Evolutionary conservation across 805 yeast species (phyloP).

Genomic region (Priceomyces fermenticarens): DNA sequence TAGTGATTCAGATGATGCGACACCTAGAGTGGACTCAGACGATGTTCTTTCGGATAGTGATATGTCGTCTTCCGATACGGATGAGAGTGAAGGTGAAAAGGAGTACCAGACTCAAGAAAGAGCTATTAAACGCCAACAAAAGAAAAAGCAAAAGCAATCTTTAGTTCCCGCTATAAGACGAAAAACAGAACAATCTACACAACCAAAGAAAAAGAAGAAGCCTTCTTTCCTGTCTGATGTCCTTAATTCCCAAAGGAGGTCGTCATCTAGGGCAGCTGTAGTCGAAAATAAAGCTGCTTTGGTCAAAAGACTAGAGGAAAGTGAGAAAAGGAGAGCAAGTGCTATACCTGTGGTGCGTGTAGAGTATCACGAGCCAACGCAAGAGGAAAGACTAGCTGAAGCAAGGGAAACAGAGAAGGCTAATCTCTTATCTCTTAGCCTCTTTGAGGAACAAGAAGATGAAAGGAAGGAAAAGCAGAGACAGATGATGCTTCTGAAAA

Average conservation of each 20-base stretch:
- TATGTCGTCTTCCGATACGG: slow-evolving; percentile 47
- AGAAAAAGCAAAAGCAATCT: slow-evolving; percentile 12
- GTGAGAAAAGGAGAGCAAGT: slow-evolving; percentile 58
- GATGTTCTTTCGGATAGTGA: slow-evolving; percentile 59
- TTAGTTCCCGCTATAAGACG: slow-evolving; percentile 33
- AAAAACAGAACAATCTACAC: slow-evolving; percentile 21
- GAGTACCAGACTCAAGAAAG: slow-evolving; percentile 50
- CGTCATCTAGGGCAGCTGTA: slow-evolving; percentile 76
- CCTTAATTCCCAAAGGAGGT: slow-evolving; percentile 54
- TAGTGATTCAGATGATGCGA: slow-evolving; percentile 17
- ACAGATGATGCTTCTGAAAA: slow-evolving; percentile 63
- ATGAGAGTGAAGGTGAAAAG: slow-evolving; percentile 68
- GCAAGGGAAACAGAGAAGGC: slow-evolving; percentile 83
- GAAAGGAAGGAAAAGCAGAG: slow-evolving; percentile 75
- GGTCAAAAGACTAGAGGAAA: slow-evolving; percentile 64
- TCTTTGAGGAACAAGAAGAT: slow-evolving; percentile 81
- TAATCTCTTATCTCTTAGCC: slow-evolving; percentile 68
- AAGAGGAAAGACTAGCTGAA: slow-evolving; percentile 72
- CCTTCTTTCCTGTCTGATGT: slow-evolving; percentile 44
- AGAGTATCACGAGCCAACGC: slow-evolving; percentile 54
- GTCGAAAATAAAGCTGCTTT: slow-evolving; percentile 75
- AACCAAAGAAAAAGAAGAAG: slow-evolving; percentile 26
- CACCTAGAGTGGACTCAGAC: slow-evolving; percentile 31
- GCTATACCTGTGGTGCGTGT: slow-evolving; percentile 39
- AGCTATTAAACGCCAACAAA: slow-evolving; percentile 27